phyloP scores from a whole-genome alignment of 805 yeast species.

The Yamadazyma tumulicola region DNA sequence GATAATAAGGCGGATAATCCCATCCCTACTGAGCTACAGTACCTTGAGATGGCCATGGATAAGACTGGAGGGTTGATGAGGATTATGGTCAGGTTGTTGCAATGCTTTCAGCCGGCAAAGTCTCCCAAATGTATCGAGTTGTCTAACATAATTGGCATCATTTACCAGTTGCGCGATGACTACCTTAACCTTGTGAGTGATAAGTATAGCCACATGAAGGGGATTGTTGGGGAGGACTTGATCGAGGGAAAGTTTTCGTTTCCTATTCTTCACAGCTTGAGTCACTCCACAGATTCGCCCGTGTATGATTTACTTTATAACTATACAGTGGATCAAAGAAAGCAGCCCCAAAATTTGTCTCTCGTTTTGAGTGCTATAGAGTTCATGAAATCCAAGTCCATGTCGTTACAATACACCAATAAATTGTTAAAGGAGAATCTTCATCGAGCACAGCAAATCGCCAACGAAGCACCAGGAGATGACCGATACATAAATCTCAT shows the following conservation, averaged over 20 bases:
- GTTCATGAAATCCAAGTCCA: conserved; percentile 18
- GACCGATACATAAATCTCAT: conserved; percentile 13
- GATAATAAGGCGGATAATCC: conserved; percentile 5
- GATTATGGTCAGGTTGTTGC: conserved; percentile 65
- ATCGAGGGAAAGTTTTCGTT: conserved; percentile 88
- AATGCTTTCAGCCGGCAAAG: conserved; percentile 15
- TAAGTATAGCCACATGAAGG: conserved; percentile 59
- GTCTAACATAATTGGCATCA: conserved; percentile 73
- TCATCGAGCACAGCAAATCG: conserved; percentile 7
- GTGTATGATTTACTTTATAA: conserved; percentile 22
- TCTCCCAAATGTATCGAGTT: conserved; percentile 33
- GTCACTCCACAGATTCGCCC: conserved; percentile 14
- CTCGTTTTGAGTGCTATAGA: conserved; percentile 19
- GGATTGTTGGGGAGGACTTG: conserved; percentile 71
- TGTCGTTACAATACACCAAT: conserved; percentile 24
- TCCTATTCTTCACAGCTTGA: conserved; percentile 64
- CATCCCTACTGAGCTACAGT: conserved; percentile 41
- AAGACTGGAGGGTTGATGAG: conserved; percentile 88
- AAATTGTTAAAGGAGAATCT: conserved; percentile 1
- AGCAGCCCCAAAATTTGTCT: conserved; percentile 5
- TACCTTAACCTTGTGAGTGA: conserved; percentile 62
- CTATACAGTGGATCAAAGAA: conserved; percentile 14
- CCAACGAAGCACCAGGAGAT: no score
- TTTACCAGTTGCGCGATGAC: conserved; percentile 87
- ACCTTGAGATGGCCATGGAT: conserved; percentile 76